Evolutionary conservation across 2,329 filamentous ascomycete genomes (phyloP).

Genomic region (Cladobotryum mycophilum): DNA sequence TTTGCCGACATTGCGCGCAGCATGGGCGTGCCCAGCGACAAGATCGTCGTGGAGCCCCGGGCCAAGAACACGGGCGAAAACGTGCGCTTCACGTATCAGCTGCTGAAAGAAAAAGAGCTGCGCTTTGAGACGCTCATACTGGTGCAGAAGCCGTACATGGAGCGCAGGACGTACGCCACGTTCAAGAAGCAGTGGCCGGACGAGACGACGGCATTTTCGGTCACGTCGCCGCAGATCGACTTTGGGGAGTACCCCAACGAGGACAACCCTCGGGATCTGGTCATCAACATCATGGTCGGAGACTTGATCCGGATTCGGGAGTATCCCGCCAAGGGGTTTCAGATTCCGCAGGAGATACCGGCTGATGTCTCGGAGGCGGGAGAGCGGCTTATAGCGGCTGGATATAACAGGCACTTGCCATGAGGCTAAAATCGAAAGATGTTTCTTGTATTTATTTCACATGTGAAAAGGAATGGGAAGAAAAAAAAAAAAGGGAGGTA

Average conservation of each 20-base stretch:
- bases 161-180: slow-evolving; percentile 39
- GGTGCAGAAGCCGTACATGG: slow-evolving; percentile 46
- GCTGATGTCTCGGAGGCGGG: slow-evolving; percentile 36
- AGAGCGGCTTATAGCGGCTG: slow-evolving; percentile 32
- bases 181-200: slow-evolving; percentile 42
- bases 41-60: slow-evolving; percentile 33
- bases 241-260: slow-evolving; percentile 37
- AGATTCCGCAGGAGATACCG: slow-evolving; percentile 38
- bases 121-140: slow-evolving; percentile 29
- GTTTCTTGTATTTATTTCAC: background rate
- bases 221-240: slow-evolving; percentile 34
- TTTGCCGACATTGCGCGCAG: slow-evolving; percentile 35
- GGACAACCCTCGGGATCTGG: slow-evolving; percentile 35
- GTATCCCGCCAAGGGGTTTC: slow-evolving; percentile 37
- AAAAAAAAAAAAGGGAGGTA: background rate
- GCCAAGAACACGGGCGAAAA: slow-evolving; percentile 44
- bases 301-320: slow-evolving; percentile 38
- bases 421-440: slow-evolving; percentile 13
- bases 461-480: background rate
- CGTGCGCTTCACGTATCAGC: slow-evolving; percentile 35
- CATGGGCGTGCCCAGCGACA: slow-evolving; percentile 33
- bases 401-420: slow-evolving; percentile 34
- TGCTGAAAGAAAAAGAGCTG: slow-evolving; percentile 26
- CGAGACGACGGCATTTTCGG: slow-evolving; percentile 25
- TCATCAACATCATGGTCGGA: slow-evolving; percentile 40